Conservation (phyloP, 2,329 filamentous ascomycete genomes). For the Alternaria arborescens region DNA sequence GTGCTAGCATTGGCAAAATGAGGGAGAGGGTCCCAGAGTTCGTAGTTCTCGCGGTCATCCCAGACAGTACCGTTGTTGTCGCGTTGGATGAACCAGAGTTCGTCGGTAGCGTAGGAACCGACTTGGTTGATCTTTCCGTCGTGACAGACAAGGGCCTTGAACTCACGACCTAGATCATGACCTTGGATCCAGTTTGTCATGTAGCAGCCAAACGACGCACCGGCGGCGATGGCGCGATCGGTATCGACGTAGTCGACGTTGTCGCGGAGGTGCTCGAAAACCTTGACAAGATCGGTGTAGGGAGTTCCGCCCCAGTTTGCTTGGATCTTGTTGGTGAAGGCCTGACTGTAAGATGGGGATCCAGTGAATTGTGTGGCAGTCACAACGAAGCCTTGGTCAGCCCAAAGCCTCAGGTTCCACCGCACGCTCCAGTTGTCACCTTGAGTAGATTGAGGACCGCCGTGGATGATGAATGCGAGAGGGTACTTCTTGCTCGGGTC, state of each 20-base stretch:
- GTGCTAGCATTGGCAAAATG: conserved; percentile 77
- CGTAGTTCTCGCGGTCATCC: conserved; percentile 59
- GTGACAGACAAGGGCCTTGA: conserved; percentile 88
- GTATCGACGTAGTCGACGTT: conserved; percentile 75
- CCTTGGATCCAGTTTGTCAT: conserved; percentile 86
- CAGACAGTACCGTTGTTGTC: conserved; percentile 53
- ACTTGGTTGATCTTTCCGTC: conserved; percentile 78
- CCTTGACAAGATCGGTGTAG: conserved; percentile 81
- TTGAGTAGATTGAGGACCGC: conserved; percentile 80
- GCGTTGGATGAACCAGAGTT: conserved; percentile 62
- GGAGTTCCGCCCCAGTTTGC: conserved; percentile 85
- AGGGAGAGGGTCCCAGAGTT: conserved; percentile 65
- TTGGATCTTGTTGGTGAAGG: conserved; percentile 77
- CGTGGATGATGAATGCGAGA: conserved; percentile 80
- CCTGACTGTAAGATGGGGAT: conserved; percentile 81
- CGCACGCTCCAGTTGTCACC: conserved; percentile 77
- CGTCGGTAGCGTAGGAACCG: conserved; percentile 59
- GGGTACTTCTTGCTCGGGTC: conserved; percentile 77
- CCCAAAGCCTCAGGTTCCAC: conserved; percentile 86
- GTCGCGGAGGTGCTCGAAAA: conserved; percentile 76
- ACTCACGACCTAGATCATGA: conserved; percentile 79
- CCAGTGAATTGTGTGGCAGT: conserved; percentile 85
- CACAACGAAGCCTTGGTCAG: conserved; percentile 85
- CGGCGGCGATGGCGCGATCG: conserved; percentile 74
- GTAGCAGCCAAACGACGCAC: conserved; percentile 62